phyloP scores from a whole-genome alignment of 140 eudicot genomes.

The Bidens hawaiensis region DNA sequence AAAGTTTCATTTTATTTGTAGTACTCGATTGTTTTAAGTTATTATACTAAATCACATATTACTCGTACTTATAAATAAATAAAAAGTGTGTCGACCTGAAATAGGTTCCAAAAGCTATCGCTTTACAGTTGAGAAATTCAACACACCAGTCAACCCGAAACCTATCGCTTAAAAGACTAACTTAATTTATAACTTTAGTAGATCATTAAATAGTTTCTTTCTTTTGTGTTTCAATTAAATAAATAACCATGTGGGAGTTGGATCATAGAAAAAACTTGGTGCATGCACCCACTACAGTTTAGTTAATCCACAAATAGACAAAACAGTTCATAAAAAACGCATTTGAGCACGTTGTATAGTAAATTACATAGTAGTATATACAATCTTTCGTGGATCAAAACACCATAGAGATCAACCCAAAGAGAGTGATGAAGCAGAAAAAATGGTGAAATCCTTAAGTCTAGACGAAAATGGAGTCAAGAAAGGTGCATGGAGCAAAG shows the following conservation, averaged over 20 bases:
- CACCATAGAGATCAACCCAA: background rate
- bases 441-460: constrained; percentile 24
- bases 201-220: background rate
- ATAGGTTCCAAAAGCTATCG: background rate
- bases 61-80: too few species aligned
- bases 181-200: background rate
- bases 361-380: background rate
- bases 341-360: constrained; percentile 15
- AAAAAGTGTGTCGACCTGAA: too few species aligned
- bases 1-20: too few species aligned
- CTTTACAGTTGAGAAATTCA: too few species aligned
- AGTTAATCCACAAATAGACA: background rate
- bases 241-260: background rate
- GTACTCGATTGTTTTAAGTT: too few species aligned
- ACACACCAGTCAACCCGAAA: too few species aligned
- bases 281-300: background rate
- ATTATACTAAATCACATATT: too few species aligned
- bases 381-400: background rate
- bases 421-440: background rate
- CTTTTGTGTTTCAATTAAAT: background rate
- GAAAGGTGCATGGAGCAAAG: constrained; percentile 49
- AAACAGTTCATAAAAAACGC: background rate
- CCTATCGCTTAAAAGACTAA: background rate
- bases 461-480: constrained; percentile 25
- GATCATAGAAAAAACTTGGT: background rate